Base-by-base conservation (phyloP, 1,284 basidiomycete species). In the Neonothopanus nambi region DNA sequence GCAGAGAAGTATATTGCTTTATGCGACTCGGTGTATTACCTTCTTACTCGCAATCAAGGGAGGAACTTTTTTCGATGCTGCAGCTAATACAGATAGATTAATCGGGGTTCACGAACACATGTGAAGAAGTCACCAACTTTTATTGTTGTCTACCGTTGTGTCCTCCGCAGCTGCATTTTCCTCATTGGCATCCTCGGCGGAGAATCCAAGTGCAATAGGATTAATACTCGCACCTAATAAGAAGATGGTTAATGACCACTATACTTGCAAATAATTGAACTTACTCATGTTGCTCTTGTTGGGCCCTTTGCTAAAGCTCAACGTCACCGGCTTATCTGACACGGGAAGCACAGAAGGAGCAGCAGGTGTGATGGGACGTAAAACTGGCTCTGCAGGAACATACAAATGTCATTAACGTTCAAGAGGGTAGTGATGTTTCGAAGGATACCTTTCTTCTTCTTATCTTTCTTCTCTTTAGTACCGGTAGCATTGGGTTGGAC, bases 31-130 rank as follows among this genome's bases (percentile, higher is more conserved):
- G n/a, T 17, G 21, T 35, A 75, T 58, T 66, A 91, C 92, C 87
- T 95, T 97, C 78, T 89, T 91, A 68, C 90, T 95, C 37, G 87
- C 84, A 46, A 93, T 90, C 57, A 93, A 74, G 20, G 92, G 91
- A 24, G 88, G 87, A 33, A 93, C 85, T 65, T 85, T 91, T 70
- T 90, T 90, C 40, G 82, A 75, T 57, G 80, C 74, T 56, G 75
- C 67, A 58, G 76, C 86, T 89, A 65, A 12, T 3, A 23, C 1
- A 28, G 28, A 37, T 51, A 20, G n/a, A 28, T 47, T 38, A 36
- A 30, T 40, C 33, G 28, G 20, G 48, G 33, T 52, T 26, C 8
- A 53, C 44, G 53, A 40, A 59, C 51, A 24, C 55, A 51, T 39
- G 53, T 48, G 50, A 55, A 49, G 58, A 23, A 56, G 47, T 51